Evolutionary conservation across 2,329 filamentous ascomycete genomes (phyloP).

Genomic region (Chalaropsis ovoidea): DNA sequence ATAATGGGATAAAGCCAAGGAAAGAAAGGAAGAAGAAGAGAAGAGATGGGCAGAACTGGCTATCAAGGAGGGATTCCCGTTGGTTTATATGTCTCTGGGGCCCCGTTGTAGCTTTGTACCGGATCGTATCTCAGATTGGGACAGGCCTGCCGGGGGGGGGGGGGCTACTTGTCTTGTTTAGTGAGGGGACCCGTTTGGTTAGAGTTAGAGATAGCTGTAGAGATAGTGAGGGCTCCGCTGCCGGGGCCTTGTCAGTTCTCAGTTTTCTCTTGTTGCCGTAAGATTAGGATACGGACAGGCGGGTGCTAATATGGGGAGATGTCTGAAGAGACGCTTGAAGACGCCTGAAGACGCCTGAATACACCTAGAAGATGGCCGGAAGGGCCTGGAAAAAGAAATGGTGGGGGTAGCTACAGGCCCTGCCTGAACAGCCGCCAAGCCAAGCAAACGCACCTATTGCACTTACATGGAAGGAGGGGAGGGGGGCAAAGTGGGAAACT

Average conservation of each 20-base stretch:
- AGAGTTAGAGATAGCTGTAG: constrained; percentile 9
- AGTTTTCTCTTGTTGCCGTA: neutral
- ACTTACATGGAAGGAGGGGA: constrained; percentile 9
- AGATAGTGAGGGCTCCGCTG: constrained; percentile 14
- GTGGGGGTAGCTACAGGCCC: neutral
- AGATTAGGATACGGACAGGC: neutral
- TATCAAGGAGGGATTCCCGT: constrained; percentile 6
- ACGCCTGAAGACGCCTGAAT: neutral
- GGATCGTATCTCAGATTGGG: constrained; percentile 4
- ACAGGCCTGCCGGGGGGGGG: neutral
- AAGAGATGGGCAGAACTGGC: neutral
- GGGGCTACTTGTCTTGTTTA: neutral
- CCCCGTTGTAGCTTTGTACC: neutral
- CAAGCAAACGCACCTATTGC: no score
- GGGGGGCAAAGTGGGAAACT: neutral
- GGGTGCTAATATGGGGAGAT: neutral
- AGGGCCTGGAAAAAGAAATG: neutral
- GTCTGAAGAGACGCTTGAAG: neutral
- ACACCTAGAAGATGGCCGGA: no score
- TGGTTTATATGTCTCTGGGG: constrained; percentile 23
- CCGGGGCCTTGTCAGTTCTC: neutral
- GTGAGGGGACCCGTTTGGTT: neutral
- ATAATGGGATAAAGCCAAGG: constrained; percentile 21
- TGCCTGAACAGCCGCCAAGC: no score
- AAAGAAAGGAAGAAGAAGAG: constrained; percentile 17